Evolutionary conservation across 192 early-diverging fungal genomes (phyloP).

Genomic region (Coemansia interrupta): DNA sequence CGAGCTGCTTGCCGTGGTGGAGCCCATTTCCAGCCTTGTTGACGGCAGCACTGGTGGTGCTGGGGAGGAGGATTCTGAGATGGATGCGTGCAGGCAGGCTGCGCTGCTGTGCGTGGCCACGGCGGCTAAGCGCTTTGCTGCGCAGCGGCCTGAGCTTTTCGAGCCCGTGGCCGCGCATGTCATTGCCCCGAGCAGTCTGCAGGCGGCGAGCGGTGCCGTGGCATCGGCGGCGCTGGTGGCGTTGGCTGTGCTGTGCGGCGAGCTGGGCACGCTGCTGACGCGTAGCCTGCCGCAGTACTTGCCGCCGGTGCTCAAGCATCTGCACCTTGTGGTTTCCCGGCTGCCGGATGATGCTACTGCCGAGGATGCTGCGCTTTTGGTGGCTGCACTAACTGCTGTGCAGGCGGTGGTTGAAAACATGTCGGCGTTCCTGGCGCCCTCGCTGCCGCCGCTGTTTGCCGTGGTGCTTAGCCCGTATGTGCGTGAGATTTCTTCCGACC

Average conservation of each 20-base stretch:
- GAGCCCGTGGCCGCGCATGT: slow-evolving; percentile 55
- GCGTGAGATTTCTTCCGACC: not conserved
- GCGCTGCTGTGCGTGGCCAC: slow-evolving; percentile 76
- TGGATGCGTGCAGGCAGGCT: slow-evolving; percentile 65
- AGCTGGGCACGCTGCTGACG: slow-evolving; percentile 73
- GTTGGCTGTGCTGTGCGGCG: slow-evolving; percentile 53
- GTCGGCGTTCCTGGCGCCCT: slow-evolving; percentile 50
- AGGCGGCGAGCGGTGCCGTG: slow-evolving; percentile 24
- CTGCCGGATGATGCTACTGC: slow-evolving; percentile 17
- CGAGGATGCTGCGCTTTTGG: slow-evolving; percentile 46
- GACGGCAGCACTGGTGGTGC: slow-evolving; percentile 1
- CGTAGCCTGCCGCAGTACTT: slow-evolving; percentile 82
- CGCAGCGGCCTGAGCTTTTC: slow-evolving; percentile 61
- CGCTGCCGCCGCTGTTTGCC: slow-evolving; percentile 36
- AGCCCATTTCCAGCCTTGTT: slow-evolving; percentile 19
- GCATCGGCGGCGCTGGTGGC: slow-evolving; percentile 50
- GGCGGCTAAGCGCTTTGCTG: slow-evolving; percentile 64
- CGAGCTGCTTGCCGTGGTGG: slow-evolving; percentile 34
- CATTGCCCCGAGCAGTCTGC: slow-evolving; percentile 51
- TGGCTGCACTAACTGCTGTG: slow-evolving; percentile 38
- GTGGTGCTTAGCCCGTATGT: slow-evolving; percentile 27
- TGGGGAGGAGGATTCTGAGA: slow-evolving; percentile 20
- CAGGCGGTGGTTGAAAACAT: slow-evolving; percentile 49
- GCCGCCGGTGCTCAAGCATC: slow-evolving; percentile 65
- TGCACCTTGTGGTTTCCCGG: slow-evolving; percentile 27